These are phyloP conservation scores for Powellomyces hirtus DNA, from an alignment of 192 early-diverging fungal genomes.

Conservation along the genomic window DNA sequence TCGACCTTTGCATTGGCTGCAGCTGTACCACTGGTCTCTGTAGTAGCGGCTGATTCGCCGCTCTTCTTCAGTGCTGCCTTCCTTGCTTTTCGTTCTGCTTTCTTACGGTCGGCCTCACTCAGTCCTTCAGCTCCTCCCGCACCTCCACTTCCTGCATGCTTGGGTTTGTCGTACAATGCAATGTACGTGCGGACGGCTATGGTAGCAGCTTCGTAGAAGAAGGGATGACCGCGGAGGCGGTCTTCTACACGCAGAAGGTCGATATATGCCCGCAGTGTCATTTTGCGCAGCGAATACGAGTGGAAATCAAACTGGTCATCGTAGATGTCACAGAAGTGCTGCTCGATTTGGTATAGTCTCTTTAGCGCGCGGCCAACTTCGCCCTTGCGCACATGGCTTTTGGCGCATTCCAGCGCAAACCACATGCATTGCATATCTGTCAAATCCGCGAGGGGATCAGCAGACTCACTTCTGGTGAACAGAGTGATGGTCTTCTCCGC, in stretches of 20 bases:
- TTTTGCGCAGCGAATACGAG: constrained; percentile 85
- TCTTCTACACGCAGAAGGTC: constrained; percentile 80
- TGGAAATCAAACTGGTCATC: constrained; percentile 98
- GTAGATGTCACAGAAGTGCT: constrained; percentile 77
- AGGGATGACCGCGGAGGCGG: constrained; percentile 64
- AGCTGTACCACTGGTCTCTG: constrained; percentile 47
- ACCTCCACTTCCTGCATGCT: constrained; percentile 36
- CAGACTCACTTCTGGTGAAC: constrained; percentile 65
- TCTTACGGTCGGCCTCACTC: constrained; percentile 72
- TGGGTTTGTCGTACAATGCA: constrained; percentile 55
- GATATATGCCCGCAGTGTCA: constrained; percentile 81
- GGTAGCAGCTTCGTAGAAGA: constrained; percentile 72
- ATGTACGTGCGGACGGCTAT: constrained; percentile 68
- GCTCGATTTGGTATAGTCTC: constrained; percentile 77
- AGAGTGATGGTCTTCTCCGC: constrained; percentile 82
- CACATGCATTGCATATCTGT: constrained; percentile 90
- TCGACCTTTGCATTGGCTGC: constrained; percentile 44
- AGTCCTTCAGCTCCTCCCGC: constrained; percentile 26
- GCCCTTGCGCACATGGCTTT: constrained; percentile 65
- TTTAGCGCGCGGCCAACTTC: constrained; percentile 82
- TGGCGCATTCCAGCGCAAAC: constrained; percentile 79
- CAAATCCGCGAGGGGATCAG: constrained; percentile 75
- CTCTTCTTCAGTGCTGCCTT: constrained; percentile 69
- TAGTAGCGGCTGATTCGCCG: constrained; percentile 40
- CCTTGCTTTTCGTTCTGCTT: constrained; percentile 70